Conservation (phyloP, 140 eudicot species). For the Flaveria floridana region DNA sequence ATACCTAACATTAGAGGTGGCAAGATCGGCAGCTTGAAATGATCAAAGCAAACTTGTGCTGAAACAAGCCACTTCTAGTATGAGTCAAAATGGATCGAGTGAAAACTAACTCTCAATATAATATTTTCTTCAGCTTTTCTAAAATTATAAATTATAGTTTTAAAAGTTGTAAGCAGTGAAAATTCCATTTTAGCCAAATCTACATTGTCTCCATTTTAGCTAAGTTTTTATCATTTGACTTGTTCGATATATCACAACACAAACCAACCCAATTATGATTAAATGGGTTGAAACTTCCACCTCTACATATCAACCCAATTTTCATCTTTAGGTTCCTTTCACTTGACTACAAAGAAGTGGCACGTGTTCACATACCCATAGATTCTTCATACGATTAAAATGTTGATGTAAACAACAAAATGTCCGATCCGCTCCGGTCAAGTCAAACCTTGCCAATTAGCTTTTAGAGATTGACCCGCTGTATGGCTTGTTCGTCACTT, state of each 20-base stretch:
- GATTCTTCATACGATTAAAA: conserved; percentile 77
- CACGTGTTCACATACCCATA: conserved; percentile 63
- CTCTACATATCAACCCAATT: background rate
- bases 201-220: background rate
- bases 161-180: background rate
- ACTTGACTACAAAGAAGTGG: background rate
- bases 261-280: background rate
- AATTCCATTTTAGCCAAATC: background rate
- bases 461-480: too few relatives aligned
- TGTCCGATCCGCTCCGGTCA: too few relatives aligned
- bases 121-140: background rate
- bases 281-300: conserved; percentile 4
- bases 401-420: too few relatives aligned
- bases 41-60: background rate
- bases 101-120: background rate
- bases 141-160: background rate
- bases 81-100: background rate
- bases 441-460: too few relatives aligned
- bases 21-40: background rate
- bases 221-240: conserved; percentile 18
- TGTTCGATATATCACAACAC: background rate
- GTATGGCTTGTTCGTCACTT: too few relatives aligned
- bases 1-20: background rate
- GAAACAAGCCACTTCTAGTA: background rate
- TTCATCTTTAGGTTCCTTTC: conserved; percentile 4